Conservation (phyloP, 495 filamentous ascomycete species). For the Ascodesmis nigricans region DNA sequence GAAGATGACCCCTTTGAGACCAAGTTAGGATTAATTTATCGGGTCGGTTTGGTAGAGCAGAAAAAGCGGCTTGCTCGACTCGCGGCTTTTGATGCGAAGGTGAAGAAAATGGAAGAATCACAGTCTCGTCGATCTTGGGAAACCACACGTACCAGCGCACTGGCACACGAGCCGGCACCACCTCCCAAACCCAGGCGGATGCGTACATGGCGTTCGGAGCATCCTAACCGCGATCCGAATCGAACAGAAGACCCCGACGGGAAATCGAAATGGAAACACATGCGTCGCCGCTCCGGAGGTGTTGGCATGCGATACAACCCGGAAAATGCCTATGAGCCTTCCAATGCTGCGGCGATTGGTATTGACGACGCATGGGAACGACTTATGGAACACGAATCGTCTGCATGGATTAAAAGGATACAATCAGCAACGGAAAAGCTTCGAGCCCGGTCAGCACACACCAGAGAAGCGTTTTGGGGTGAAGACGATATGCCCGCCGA, state of each 20-base stretch:
- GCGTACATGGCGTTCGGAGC: conserved; percentile 18
- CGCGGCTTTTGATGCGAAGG: conserved; percentile 71
- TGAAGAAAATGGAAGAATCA: conserved; percentile 55
- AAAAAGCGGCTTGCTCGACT: conserved; percentile 70
- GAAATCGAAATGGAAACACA: conserved; percentile 8
- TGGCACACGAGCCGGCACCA: too few relatives aligned
- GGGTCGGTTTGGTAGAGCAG: conserved; percentile 69
- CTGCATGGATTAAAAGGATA: conserved; percentile 83
- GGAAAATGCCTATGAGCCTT: conserved; percentile 47
- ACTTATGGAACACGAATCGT: conserved; percentile 59
- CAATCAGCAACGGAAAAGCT: conserved; percentile 50
- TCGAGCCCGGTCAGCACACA: conserved; percentile 50
- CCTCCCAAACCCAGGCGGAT: too few relatives aligned
- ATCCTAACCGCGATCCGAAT: conserved; percentile 12
- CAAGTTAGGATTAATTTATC: conserved; percentile 83
- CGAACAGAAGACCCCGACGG: conserved; percentile 18
- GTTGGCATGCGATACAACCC: conserved; percentile 56
- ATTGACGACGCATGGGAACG: conserved; percentile 50
- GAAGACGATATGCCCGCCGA: conserved; percentile 61
- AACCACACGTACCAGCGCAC: conserved; percentile 25
- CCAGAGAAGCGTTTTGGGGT: conserved; percentile 63
- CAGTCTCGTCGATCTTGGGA: conserved; percentile 29
- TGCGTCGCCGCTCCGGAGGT: conserved; percentile 24
- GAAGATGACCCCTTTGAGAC: conserved; percentile 96
- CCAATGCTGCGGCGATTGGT: conserved; percentile 43